Evolutionary conservation across 2,329 filamentous ascomycete species (phyloP), one percentile per base, ranked within the genome.

Genomic region (Bretziella fagacearum): DNA sequence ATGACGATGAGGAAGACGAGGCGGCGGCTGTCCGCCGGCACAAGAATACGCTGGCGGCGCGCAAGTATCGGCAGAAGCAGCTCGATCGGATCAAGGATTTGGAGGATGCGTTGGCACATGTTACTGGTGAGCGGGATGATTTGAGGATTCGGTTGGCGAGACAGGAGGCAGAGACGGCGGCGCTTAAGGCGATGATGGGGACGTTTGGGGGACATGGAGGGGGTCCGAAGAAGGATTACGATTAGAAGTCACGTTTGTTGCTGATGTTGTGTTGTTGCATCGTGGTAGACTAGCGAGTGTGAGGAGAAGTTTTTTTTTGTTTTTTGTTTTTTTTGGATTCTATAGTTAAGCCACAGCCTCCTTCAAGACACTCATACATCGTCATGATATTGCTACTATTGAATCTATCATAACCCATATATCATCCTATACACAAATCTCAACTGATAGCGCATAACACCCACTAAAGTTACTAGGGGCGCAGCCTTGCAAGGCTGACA

Each of bases 51-150:
- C 67, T 81, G 52, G 79, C 79, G n/a, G 79, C 79, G 25, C 70
- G 77, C 52, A 77, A 79, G 52, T 83, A 81, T 57, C 74, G 79
- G 22, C 78, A 83, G 58, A 80, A 79, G 58, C 73, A 77, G 39
- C 67, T 82, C 27, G 78, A 83, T 54, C 74, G 77, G 52, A 73
- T 81, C 58, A 62, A 62, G 22, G 70, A 74, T 51, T 66, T 84
- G 26, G 78, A 83, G 59, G 59, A 62, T 6, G 69, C 73, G 17
- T 62, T 84, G 35, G 69, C 68, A 40, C 66, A 70, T 36, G 69
- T 77, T 56, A 71, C 71, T 50, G 60, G 66, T 41, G 79, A 83
- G 56, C 63, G 77, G 15, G 78, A 84, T 54, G 74, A 74, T 13
- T 59, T 82, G 54, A 71, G 70, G 47, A 61, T 82, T 46, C 68